Evolutionary conservation across 1,284 basidiomycete genomes (phyloP).

Genomic region (Tilletia horrida): DNA sequence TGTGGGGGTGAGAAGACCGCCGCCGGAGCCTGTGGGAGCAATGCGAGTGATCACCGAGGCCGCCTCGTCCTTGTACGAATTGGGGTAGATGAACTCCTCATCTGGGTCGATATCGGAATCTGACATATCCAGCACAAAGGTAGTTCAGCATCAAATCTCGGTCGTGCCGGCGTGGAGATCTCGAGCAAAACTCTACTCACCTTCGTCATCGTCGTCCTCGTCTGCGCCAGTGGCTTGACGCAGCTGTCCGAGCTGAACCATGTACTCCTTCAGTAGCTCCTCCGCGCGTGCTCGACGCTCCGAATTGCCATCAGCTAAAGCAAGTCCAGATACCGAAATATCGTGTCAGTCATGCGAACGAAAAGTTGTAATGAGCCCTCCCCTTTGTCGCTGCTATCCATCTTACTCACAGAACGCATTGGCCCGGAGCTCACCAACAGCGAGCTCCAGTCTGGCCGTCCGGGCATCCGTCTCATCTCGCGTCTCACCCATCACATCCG

Average conservation of each 20-base stretch:
- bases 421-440: slow-evolving; percentile 39
- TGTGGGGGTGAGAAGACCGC: slow-evolving; percentile 1
- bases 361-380: too few species aligned
- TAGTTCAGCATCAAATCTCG: background rate
- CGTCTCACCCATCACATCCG: slow-evolving; percentile 36
- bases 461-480: slow-evolving; percentile 35
- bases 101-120: slow-evolving; percentile 25
- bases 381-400: background rate
- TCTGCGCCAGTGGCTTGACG: slow-evolving; percentile 38
- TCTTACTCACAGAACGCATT: slow-evolving; percentile 28
- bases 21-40: slow-evolving; percentile 22
- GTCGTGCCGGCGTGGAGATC: too few species aligned
- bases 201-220: slow-evolving; percentile 30
- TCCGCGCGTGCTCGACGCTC: slow-evolving; percentile 42
- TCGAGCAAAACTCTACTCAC: slow-evolving; percentile 29
- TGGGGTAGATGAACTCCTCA: slow-evolving; percentile 51
- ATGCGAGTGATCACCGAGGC: slow-evolving; percentile 46
- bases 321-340: background rate
- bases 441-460: slow-evolving; percentile 44
- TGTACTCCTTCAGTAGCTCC: slow-evolving; percentile 45
- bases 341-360: background rate
- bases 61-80: slow-evolving; percentile 51
- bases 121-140: background rate
- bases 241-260: slow-evolving; percentile 44
- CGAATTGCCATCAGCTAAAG: slow-evolving; percentile 30